phyloP scores from a whole-genome alignment of 768 basidiomycete genomes.

The Mycena maculata region DNA sequence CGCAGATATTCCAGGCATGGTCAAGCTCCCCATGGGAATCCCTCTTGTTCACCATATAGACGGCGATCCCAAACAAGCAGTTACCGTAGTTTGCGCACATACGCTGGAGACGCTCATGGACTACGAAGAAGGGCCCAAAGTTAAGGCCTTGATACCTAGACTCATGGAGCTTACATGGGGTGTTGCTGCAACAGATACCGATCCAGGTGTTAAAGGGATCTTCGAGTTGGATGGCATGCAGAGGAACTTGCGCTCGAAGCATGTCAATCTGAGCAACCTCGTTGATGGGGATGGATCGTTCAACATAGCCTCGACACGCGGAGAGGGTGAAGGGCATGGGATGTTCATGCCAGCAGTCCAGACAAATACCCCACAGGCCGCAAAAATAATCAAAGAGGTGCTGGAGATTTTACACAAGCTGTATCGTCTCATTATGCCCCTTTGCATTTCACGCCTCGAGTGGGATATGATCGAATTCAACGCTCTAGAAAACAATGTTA shows the following conservation, averaged over 20 bases:
- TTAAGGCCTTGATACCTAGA: background rate
- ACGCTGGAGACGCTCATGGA: background rate
- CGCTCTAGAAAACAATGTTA: constrained; percentile 22
- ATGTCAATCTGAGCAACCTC: background rate
- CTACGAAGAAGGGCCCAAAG: constrained; percentile 2
- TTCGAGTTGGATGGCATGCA: constrained; percentile 10
- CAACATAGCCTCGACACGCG: constrained; percentile 24
- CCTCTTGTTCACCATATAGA: constrained; percentile 22
- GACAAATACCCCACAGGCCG: constrained; percentile 2
- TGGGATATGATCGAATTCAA: constrained; percentile 26
- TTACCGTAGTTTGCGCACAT: constrained; percentile 25
- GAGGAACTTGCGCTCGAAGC: constrained; percentile 7
- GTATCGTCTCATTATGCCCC: constrained; percentile 20
- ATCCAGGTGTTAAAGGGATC: background rate
- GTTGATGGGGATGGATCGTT: constrained; percentile 20
- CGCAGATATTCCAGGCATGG: constrained; percentile 29
- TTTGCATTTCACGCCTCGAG: constrained; percentile 26
- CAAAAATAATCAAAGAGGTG: background rate
- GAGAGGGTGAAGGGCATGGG: constrained; percentile 29
- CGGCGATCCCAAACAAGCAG: constrained; percentile 3
- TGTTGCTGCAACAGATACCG: background rate
- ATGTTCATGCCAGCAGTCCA: constrained; percentile 27
- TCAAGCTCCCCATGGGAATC: constrained; percentile 11
- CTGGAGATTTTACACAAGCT: constrained; percentile 14
- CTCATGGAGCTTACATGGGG: constrained; percentile 17